These are phyloP conservation scores for Neodidymelliopsis sp. DNA, from an alignment of 2,329 filamentous ascomycete genomes.

Conservation along the genomic window DNA sequence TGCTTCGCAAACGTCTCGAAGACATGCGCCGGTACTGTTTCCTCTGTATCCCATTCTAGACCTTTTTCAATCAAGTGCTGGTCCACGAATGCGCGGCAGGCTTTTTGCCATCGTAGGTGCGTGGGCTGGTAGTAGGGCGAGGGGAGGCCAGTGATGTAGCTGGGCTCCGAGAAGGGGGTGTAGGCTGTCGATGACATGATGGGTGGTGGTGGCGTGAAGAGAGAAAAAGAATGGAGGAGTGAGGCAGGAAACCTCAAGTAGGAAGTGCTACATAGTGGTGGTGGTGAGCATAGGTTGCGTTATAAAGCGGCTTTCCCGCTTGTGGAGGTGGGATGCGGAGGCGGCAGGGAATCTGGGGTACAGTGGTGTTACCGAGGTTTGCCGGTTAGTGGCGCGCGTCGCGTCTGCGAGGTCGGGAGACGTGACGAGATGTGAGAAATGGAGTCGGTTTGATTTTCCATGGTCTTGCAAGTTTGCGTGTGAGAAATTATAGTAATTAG, in stretches of 20 bases:
- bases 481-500: too few relatives aligned
- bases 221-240: too few relatives aligned
- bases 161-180: slow-evolving; percentile 76
- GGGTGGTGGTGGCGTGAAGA: background rate
- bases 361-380: slow-evolving; percentile 14
- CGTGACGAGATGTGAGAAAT: too few relatives aligned
- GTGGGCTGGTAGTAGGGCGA: slow-evolving; percentile 74
- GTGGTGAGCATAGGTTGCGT: background rate
- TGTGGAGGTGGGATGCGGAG: background rate
- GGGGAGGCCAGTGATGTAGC: slow-evolving; percentile 73
- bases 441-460: too few relatives aligned
- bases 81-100: slow-evolving; percentile 70
- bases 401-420: too few relatives aligned
- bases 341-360: slow-evolving; percentile 14
- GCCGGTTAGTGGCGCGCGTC: slow-evolving; percentile 4
- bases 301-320: background rate
- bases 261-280: background rate
- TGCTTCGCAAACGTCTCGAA: slow-evolving; percentile 69
- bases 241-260: too few relatives aligned
- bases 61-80: slow-evolving; percentile 69
- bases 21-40: slow-evolving; percentile 68
- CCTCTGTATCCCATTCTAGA: slow-evolving; percentile 73
- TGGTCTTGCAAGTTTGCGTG: too few relatives aligned
- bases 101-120: slow-evolving; percentile 72
- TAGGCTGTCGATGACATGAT: slow-evolving; percentile 43